phyloP scores from a whole-genome alignment of 1,139 yeast genomes.

The Geotrichum histeridarum region DNA sequence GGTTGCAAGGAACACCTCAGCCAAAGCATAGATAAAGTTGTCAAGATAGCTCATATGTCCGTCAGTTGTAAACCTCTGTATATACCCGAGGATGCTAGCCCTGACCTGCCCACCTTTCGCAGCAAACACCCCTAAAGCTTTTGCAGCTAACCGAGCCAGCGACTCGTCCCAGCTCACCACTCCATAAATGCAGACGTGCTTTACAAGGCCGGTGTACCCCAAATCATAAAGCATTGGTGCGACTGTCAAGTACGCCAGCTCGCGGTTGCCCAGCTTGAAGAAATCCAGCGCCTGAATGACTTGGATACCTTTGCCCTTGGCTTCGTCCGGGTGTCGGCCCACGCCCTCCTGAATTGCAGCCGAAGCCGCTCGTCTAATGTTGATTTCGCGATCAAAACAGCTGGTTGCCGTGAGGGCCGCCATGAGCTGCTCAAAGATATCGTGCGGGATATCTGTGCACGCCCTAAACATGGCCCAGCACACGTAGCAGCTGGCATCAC shows the following conservation, averaged over 20 bases:
- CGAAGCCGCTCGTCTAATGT: conserved; percentile 72
- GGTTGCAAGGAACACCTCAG: conserved; percentile 18
- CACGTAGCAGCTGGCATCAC: conserved; percentile 82
- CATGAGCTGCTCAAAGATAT: conserved; percentile 25
- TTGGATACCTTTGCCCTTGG: conserved; percentile 38
- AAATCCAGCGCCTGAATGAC: conserved; percentile 58
- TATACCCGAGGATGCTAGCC: neutral
- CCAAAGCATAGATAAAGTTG: conserved; percentile 28
- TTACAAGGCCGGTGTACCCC: conserved; percentile 32
- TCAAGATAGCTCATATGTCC: conserved; percentile 9
- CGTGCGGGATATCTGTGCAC: conserved; percentile 32
- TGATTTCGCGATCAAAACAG: conserved; percentile 67
- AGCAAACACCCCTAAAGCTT: conserved; percentile 24
- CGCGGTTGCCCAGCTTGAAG: conserved; percentile 42
- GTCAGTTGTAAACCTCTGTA: conserved; percentile 1
- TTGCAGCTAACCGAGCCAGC: conserved; percentile 39
- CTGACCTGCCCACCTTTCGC: neutral
- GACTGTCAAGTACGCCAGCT: conserved; percentile 38
- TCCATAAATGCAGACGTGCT: conserved; percentile 26
- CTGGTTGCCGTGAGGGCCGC: conserved; percentile 45
- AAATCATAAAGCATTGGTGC: conserved; percentile 34
- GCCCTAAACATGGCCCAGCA: conserved; percentile 58
- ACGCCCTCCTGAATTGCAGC: conserved; percentile 84
- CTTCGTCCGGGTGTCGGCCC: conserved; percentile 59
- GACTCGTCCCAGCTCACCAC: conserved; percentile 40